A percentile compares a stretch with the other conserved stretches of the same genome.
Conservation (phyloP, 1,139 yeast genomes). For the Yamadazyma jaroonii region DNA sequence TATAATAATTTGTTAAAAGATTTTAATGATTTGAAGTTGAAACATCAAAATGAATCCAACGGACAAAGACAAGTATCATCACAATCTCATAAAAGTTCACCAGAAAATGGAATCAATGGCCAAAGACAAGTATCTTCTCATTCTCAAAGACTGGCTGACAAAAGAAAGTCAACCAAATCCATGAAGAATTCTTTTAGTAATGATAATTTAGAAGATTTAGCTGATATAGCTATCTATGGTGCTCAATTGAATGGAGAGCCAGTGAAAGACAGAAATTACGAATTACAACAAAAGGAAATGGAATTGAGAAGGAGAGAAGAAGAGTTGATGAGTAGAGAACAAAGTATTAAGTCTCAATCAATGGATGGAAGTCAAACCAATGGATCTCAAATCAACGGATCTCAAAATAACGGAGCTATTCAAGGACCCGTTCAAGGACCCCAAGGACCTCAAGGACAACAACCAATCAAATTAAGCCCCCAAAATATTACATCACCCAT, state of each 20-base stretch:
- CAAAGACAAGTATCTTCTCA: neutral
- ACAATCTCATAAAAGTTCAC: neutral
- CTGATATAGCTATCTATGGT: constrained; percentile 45
- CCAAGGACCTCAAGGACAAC: constrained; percentile 11
- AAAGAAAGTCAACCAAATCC: neutral
- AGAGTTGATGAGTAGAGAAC: constrained; percentile 39
- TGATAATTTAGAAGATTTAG: constrained; percentile 40
- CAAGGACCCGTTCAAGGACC: constrained; percentile 12
- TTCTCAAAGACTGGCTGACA: neutral
- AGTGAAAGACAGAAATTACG: constrained; percentile 5
- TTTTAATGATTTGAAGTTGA: constrained; percentile 24
- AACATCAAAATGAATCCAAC: constrained; percentile 15
- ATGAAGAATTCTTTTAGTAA: constrained; percentile 14
- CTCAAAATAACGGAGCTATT: no score
- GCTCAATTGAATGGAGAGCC: constrained; percentile 30
- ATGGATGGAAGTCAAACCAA: no score
- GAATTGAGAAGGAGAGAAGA: constrained; percentile 46
- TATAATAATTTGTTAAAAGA: constrained; percentile 20
- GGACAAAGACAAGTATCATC: neutral
- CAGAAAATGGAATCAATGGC: neutral
- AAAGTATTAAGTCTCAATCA: constrained; percentile 3
- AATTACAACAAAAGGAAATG: constrained; percentile 28
- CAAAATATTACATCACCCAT: constrained; percentile 3
- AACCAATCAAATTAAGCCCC: constrained; percentile 1
- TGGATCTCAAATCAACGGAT: no score